A percentile compares a stretch with the other conserved stretches of the same genome.
phyloP scores from a whole-genome alignment of 371 early-diverging fungal species.

The Lichtheimia ornata region DNA sequence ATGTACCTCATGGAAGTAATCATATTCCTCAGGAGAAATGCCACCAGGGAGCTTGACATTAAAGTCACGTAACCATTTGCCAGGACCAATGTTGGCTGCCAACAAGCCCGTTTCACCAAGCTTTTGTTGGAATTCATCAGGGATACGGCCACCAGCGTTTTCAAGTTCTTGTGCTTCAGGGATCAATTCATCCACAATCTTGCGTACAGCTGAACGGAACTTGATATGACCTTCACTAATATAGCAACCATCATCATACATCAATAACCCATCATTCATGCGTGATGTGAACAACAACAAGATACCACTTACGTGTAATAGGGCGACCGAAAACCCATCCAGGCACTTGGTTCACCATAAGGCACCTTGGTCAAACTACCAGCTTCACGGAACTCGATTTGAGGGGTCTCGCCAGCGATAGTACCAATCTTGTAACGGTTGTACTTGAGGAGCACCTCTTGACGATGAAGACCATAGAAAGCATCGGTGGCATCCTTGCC shows the following conservation, averaged over 20 bases:
- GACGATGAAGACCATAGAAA: slow-evolving; percentile 75
- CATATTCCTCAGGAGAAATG: slow-evolving; percentile 59
- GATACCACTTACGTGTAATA: slow-evolving; percentile 59
- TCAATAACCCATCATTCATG: slow-evolving; percentile 6
- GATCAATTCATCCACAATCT: slow-evolving; percentile 37
- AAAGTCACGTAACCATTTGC: slow-evolving; percentile 36
- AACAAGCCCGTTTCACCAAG: slow-evolving; percentile 39
- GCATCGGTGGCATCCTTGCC: slow-evolving; percentile 16
- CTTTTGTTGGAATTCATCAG: slow-evolving; percentile 46
- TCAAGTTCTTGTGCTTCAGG: slow-evolving; percentile 48
- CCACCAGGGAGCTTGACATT: slow-evolving; percentile 47
- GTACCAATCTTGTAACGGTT: slow-evolving; percentile 51
- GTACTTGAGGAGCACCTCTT: slow-evolving; percentile 60
- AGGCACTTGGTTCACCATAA: slow-evolving; percentile 53
- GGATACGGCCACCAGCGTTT: slow-evolving; percentile 39
- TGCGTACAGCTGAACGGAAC: slow-evolving; percentile 41
- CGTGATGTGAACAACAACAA: background rate
- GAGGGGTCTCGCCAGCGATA: slow-evolving; percentile 42
- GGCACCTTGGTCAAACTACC: slow-evolving; percentile 57
- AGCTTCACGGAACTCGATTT: slow-evolving; percentile 27
- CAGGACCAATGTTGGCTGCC: slow-evolving; percentile 42
- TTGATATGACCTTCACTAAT: slow-evolving; percentile 57
- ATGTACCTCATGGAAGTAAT: slow-evolving; percentile 71
- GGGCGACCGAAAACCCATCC: slow-evolving; percentile 59
- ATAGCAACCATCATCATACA: too few relatives aligned